These are phyloP conservation scores for Pythium dissimile DNA, from an alignment of 352 stramenopile genomes.

Conservation along the genomic window DNA sequence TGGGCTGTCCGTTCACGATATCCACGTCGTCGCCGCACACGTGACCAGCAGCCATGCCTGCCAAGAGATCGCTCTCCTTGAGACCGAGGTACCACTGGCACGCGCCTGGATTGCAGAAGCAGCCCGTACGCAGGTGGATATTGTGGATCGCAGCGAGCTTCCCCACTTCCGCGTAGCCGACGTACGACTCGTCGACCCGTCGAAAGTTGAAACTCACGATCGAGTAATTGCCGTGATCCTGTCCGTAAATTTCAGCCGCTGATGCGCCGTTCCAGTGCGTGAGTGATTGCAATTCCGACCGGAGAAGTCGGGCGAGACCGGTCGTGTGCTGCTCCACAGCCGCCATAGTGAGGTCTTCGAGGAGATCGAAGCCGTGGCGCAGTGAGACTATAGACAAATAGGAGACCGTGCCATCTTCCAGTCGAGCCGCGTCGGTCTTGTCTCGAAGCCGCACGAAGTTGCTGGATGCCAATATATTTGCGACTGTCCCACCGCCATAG, in stretches of 20 bases:
- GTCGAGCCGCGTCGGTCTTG: constrained; percentile 22
- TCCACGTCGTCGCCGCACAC: constrained; percentile 74
- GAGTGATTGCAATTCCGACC: constrained; percentile 27
- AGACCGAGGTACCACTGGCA: constrained; percentile 65
- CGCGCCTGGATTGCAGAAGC: constrained; percentile 78
- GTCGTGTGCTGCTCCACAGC: constrained; percentile 46
- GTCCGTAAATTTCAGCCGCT: constrained; percentile 63
- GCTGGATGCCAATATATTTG: constrained; percentile 49
- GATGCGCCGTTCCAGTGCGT: constrained; percentile 48
- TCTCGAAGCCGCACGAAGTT: constrained; percentile 35
- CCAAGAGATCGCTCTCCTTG: constrained; percentile 45
- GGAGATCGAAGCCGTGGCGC: constrained; percentile 42
- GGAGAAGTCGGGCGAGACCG: constrained; percentile 38
- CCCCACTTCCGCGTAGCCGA: constrained; percentile 67
- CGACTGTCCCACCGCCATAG: constrained; percentile 61
- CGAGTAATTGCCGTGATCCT: constrained; percentile 12
- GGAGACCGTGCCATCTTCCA: constrained; percentile 65
- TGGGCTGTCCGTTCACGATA: constrained; percentile 55
- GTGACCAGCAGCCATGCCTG: constrained; percentile 53
- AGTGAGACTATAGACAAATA: constrained; percentile 65
- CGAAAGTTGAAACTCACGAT: constrained; percentile 70
- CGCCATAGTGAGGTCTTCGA: constrained; percentile 42
- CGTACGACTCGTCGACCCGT: constrained; percentile 43
- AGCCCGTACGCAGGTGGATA: constrained; percentile 70
- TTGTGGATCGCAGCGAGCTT: constrained; percentile 66